phyloP scores from a whole-genome alignment of 306 rosid genomes.

The Alnus rubra region DNA sequence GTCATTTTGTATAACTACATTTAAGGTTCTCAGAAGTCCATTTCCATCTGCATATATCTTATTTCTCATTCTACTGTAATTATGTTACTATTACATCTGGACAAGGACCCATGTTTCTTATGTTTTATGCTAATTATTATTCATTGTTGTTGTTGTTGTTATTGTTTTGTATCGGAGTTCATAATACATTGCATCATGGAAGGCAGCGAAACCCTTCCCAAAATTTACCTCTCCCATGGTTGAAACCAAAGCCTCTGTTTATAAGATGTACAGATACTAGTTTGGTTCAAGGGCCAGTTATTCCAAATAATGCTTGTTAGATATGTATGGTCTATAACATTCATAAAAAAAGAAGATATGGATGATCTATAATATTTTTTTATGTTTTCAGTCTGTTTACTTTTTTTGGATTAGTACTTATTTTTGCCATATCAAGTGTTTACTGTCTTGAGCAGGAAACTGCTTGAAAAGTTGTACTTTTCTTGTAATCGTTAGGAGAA shows the following conservation, averaged over 20 bases:
- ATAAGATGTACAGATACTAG: neutral
- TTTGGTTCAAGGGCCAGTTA: neutral
- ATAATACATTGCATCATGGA: neutral
- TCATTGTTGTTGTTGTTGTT: neutral
- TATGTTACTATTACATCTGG: neutral
- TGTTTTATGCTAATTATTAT: neutral
- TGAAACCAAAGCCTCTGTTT: neutral
- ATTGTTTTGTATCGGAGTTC: neutral
- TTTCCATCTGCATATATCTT: neutral
- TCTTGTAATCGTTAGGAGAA: neutral
- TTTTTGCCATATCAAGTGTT: neutral
- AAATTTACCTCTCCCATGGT: neutral
- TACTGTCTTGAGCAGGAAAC: neutral
- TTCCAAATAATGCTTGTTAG: neutral
- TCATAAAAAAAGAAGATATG: neutral
- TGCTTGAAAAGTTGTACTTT: neutral
- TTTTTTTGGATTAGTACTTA: neutral
- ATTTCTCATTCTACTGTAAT: neutral
- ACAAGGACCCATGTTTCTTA: neutral
- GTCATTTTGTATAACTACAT: neutral
- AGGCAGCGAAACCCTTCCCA: neutral
- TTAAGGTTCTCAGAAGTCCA: neutral
- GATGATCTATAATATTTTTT: neutral
- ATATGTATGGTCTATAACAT: neutral
- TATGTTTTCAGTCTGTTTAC: neutral